phyloP scores from a whole-genome alignment of 768 basidiomycete genomes.

The Gautieria morchelliformis region DNA sequence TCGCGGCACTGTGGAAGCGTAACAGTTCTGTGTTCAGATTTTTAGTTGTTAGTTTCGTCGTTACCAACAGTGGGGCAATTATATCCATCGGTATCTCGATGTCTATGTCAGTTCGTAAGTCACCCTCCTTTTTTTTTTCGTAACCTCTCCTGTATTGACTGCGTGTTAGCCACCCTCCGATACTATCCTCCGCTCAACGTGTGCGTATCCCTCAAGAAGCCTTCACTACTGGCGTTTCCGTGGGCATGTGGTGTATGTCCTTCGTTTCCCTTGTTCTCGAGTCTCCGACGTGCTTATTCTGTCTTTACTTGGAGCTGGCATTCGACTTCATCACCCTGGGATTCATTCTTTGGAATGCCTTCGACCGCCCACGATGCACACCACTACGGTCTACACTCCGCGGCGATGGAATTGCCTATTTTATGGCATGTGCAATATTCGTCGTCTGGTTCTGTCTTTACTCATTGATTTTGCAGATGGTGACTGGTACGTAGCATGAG shows the following conservation, averaged over 20 bases:
- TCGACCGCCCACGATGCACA: background rate
- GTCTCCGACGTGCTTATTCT: background rate
- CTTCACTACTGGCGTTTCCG: background rate
- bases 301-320: background rate
- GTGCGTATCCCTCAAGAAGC: background rate
- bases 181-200: background rate
- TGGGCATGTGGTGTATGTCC: background rate
- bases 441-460: too few species aligned
- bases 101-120: background rate
- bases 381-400: background rate
- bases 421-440: background rate
- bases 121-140: background rate
- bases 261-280: background rate
- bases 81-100: background rate
- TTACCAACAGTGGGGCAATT: background rate
- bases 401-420: background rate
- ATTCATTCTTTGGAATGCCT: background rate
- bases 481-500: too few species aligned
- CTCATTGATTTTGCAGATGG: too few species aligned
- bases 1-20: background rate
- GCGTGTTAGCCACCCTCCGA: background rate
- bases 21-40: background rate
- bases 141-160: background rate
- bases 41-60: background rate
- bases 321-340: background rate